A percentile compares a stretch with the other conserved stretches of the same genome.
phyloP scores from a whole-genome alignment of 306 rosid genomes.

The Sechiopsis laciniata region DNA sequence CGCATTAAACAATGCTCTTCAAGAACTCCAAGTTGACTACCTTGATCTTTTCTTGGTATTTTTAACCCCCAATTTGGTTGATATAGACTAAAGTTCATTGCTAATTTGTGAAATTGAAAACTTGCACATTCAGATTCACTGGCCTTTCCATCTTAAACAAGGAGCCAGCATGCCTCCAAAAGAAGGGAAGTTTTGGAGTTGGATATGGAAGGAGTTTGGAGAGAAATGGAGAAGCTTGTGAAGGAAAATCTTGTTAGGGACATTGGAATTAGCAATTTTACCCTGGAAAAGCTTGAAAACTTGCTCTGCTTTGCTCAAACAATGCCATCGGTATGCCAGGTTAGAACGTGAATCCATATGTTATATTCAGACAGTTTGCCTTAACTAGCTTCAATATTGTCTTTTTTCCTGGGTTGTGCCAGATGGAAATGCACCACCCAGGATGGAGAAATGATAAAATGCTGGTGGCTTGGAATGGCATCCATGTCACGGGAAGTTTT shows the following conservation, averaged over 20 bases:
- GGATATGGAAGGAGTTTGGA: conserved; percentile 6
- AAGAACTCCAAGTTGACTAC: conserved; percentile 58
- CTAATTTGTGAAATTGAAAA: not conserved
- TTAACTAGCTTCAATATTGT: not conserved
- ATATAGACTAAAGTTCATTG: conserved; percentile 14
- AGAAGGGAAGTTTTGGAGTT: conserved; percentile 9
- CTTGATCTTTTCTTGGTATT: conserved; percentile 55
- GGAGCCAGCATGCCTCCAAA: conserved; percentile 17
- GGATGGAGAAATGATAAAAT: conserved; percentile 32
- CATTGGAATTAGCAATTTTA: conserved; percentile 50
- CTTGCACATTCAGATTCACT: not conserved
- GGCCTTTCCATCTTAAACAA: conserved; percentile 8
- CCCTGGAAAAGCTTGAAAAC: conserved; percentile 37
- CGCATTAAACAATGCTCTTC: conserved; percentile 45
- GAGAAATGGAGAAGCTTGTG: conserved; percentile 15
- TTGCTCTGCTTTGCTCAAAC: conserved; percentile 34
- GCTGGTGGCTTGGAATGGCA: conserved; percentile 49
- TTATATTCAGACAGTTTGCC: not conserved
- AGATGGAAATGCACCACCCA: conserved; percentile 70
- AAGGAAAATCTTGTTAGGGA: conserved; percentile 30
- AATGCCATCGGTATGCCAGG: conserved; percentile 23
- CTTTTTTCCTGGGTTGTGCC: conserved; percentile 16
- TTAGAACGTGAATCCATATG: conserved; percentile 5
- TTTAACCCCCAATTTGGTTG: conserved; percentile 22
- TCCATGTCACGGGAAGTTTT: conserved; percentile 48